Conservation (phyloP, 768 basidiomycete genomes). For the Boletus subcaerulescens region DNA sequence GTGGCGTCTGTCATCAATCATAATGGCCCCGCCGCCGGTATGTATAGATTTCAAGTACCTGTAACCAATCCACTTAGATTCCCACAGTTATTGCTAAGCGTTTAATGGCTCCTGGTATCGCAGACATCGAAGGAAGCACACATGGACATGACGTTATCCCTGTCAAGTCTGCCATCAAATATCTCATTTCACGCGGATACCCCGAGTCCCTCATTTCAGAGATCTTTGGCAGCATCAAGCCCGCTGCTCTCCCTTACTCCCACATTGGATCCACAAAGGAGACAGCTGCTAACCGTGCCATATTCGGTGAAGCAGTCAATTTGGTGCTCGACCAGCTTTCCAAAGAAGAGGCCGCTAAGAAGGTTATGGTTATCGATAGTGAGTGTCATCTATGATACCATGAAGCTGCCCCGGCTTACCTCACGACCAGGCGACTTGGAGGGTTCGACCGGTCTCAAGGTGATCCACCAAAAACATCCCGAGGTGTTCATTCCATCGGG, state of each 20-base stretch:
- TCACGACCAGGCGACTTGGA: constrained; percentile 66
- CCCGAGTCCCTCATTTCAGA: constrained; percentile 41
- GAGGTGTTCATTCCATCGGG: constrained; percentile 85
- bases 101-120: constrained; percentile 64
- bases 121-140: constrained; percentile 71
- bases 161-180: constrained; percentile 73
- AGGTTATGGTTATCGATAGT: constrained; percentile 89
- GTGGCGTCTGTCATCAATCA: constrained; percentile 53
- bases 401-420: background rate
- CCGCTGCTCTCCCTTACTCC: constrained; percentile 51
- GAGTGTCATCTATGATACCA: constrained; percentile 18
- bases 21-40: constrained; percentile 78
- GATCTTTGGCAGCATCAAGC: constrained; percentile 66
- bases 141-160: constrained; percentile 88
- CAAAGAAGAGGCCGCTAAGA: constrained; percentile 73
- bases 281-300: constrained; percentile 72
- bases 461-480: constrained; percentile 86
- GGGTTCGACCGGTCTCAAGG: constrained; percentile 86
- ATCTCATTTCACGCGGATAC: constrained; percentile 65
- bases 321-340: constrained; percentile 68
- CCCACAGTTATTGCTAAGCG: constrained; percentile 64
- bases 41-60: constrained; percentile 12
- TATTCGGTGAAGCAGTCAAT: constrained; percentile 85
- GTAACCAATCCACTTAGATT: background rate
- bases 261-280: constrained; percentile 73